Percentiles rank a stretch among this genome's conserved stretches.
Conservation (phyloP, 331 rosid species). For the Prunus yedoensis region DNA sequence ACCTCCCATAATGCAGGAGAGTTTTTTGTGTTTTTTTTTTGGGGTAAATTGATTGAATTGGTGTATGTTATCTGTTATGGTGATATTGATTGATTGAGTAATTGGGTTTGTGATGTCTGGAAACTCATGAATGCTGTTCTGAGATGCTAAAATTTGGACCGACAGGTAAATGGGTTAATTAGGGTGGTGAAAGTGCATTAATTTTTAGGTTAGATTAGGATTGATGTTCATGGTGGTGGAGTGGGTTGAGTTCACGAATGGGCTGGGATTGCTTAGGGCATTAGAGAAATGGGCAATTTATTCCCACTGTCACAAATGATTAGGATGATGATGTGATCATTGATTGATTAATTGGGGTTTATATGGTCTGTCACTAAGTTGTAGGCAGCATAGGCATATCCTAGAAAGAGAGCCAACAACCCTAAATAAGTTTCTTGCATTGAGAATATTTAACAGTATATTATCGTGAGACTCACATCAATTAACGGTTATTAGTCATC, state of each 20-base stretch:
- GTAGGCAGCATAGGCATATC: background rate
- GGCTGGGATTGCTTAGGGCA: background rate
- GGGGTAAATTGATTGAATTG: background rate
- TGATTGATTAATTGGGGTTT: background rate
- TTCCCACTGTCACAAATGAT: background rate
- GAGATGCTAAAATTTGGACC: too few relatives aligned
- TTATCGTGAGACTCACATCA: background rate
- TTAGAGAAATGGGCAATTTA: background rate
- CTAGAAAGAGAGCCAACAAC: background rate
- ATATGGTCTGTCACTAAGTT: too few relatives aligned
- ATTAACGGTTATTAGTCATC: background rate
- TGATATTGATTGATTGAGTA: too few relatives aligned
- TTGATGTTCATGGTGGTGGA: background rate
- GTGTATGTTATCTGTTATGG: background rate
- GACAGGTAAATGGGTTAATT: background rate
- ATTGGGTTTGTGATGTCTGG: background rate
- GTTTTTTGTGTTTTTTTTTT: too few relatives aligned
- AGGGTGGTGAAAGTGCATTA: background rate
- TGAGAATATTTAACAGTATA: background rate
- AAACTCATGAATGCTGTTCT: background rate
- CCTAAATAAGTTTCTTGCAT: background rate
- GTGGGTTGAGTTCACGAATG: background rate
- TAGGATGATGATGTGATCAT: background rate
- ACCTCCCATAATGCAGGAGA: background rate
- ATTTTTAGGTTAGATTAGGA: background rate